Evolutionary conservation across 2,329 filamentous ascomycete genomes (phyloP), one percentile per base, ranked within the genome.

Genomic region (Albophoma yamanashiensis): DNA sequence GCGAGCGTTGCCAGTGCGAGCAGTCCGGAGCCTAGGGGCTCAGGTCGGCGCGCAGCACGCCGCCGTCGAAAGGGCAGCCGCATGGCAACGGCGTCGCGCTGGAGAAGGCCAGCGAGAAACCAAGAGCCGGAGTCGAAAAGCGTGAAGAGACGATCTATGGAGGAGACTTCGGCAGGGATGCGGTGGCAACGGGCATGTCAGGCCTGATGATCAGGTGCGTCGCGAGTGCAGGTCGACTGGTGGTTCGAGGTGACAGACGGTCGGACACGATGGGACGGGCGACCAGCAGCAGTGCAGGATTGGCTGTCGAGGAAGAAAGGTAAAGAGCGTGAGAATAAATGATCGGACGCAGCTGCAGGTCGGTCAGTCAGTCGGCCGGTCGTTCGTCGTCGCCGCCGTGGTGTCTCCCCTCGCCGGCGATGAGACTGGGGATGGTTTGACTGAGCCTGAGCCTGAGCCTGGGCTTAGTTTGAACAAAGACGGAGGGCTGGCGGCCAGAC

Each of bases 41-140:
- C 68, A 58, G 67, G 69, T 63, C 71, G 70, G 69, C 74, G 74
- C 70, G 73, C 70, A 68, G 73, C 73, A 65, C 69, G 71, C 71
- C 76, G 74, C 73, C 72, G 72, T 68, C 73, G 69, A 63, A 73
- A 73, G 66, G 75, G 70, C 70, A 78, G 73, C 75, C 77, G 77
- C 82, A 84, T 84, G 68, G 69, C 73, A 67, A 66, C 65, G 58
- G 64, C 64, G 63, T 65, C 53, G 65, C 61, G 63, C 59, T 50
- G 31, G 36, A 22, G 42, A 47, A 36, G 52, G 59, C 38, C 61
- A 38, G 50, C 27, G 27, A 58, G 38, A 7, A 36, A 17, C 4
- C 8, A 50, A 52, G 47, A 55, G 31, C 43, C 15, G 22, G 14
- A 20, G 57, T 36, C 31, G 56, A 60, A 12, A 20, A 34, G 43